Evolutionary conservation across 805 yeast genomes (phyloP), one percentile per base, ranked within the genome.

Genomic region (Blastobotrys chiropterorum): DNA sequence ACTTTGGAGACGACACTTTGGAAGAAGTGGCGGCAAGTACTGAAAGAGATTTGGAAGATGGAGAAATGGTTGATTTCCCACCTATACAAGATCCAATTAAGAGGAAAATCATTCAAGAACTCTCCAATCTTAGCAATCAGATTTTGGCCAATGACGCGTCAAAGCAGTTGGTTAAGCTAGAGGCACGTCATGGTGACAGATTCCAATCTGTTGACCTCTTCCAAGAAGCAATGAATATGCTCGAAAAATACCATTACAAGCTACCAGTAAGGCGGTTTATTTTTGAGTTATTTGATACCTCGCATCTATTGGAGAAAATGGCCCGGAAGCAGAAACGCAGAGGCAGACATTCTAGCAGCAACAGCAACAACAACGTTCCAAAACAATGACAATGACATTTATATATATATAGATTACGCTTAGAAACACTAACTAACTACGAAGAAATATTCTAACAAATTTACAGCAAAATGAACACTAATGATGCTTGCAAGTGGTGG

Each of bases 221-320:
- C 62, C 72, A 63, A 65, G 75, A 73, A 61, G 81, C 72, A 48
- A 72, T 73, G 67, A 73, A 68, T 50, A 74, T 72, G 60, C 75
- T 74, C 75, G 85, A 73, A 58, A 72, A 66, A 64, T 89, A 68
- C 72, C 76, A 75, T 46, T 86, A 80, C 66, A 78, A 83, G 56
- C 80, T 78, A 49, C 78, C 79, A 2, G 80, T 80, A 16, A 70
- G 95, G 38, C 74, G 80, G 56, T 84, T 82, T 61, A 70, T 89
- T 14, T 76, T 83, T 59, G 90, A 83, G 43, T 68, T 85, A 49
- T 79, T 86, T 57, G 77, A 79, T 50, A 76, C 77, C 56, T 71
- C 76, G 11, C 71, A 71, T 31, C 70, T 81, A 44, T 67, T 85
- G 63, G 87, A 82, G 53, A 66, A 67, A 11, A 57, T 82, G 48